A percentile compares a stretch with the other conserved stretches of the same genome.
Conservation (phyloP, 148 eudicot genomes). For the Vaccinium macrocarpon region DNA sequence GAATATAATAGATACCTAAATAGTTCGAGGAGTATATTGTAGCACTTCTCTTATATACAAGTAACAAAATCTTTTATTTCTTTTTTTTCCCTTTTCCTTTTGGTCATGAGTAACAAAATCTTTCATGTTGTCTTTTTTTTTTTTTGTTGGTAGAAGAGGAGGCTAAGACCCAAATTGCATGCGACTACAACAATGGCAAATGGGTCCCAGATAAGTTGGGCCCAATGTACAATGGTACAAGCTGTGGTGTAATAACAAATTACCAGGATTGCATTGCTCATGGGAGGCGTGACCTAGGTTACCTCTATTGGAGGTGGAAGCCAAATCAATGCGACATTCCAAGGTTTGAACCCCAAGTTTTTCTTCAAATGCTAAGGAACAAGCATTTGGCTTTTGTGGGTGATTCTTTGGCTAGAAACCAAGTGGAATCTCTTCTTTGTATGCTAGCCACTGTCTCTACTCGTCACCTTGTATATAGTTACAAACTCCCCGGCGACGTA, state of each 20-base stretch:
- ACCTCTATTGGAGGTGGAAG: slow-evolving; percentile 26
- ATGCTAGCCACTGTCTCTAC: slow-evolving; percentile 55
- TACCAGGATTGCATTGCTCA: slow-evolving; percentile 74
- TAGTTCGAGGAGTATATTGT: too few relatives aligned
- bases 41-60: too few relatives aligned
- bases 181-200: slow-evolving; percentile 73
- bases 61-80: too few relatives aligned
- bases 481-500: slow-evolving; percentile 48
- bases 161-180: slow-evolving; percentile 24
- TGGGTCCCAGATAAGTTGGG: slow-evolving; percentile 55
- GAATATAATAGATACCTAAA: too few relatives aligned
- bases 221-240: slow-evolving; percentile 75
- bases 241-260: slow-evolving; percentile 66
- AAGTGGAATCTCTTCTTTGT: slow-evolving; percentile 77
- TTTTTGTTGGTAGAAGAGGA: slow-evolving; percentile 30
- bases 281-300: slow-evolving; percentile 73
- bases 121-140: slow-evolving; percentile 14
- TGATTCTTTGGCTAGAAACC: slow-evolving; percentile 93
- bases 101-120: neutral
- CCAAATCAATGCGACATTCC: slow-evolving; percentile 42
- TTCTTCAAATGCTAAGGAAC: slow-evolving; percentile 47
- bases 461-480: slow-evolving; percentile 50
- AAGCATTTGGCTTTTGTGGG: slow-evolving; percentile 92
- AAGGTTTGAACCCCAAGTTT: slow-evolving; percentile 67
- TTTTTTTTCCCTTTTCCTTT: too few relatives aligned